Base-by-base conservation (phyloP, 495 filamentous ascomycete species). In the Talaromyces trachyspermus region DNA sequence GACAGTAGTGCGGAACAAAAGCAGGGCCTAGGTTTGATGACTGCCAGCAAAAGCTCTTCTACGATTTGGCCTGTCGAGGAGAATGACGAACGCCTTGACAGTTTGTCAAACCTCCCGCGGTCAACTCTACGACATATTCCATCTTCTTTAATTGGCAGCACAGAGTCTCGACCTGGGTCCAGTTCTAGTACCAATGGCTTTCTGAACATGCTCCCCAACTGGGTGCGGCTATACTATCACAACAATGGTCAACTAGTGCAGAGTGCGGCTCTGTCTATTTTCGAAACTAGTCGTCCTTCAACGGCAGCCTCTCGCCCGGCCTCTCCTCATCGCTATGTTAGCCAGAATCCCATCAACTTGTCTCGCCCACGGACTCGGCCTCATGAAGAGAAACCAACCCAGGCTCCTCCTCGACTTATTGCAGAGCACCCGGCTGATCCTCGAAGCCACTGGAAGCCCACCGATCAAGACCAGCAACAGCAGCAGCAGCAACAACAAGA, bases 171-270 rank as follows among this genome's bases (percentile, higher is more conserved):
- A 0, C 29, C 36, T 25, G 65, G 68, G 19, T 74, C 72, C 5
- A 63, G 58, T 23, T 66, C 71, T 6, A 75, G 64, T 53, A 57
- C 51, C 51, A 83, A 76, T 43, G 70, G 85, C 27, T 71, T 78
- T 46, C 68, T 76, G 23, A 77, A 88, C 14, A 53, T 69, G 35
- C 55, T 74, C 3, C 70, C 70, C 3, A 64, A 62, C 19, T 74
- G 70, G 70, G 70, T 68, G 8, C 62, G 58, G 27, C 57, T 70
- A 33, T 78, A 78, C 55, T 78, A 78, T 53, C 60, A 53, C n/a
- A 60, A 69, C 40, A 61, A 70, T 46, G 54, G 61, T 9, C 53
- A 65, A 25, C 46, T 56, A 11, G 49, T 61, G 1, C 39, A 32
- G 27, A 59, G 62, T 46, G 54, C 66, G 12, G 54, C 62, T 0